Evolutionary conservation across 2,329 filamentous ascomycete genomes (phyloP).

Genomic region (Ophiocordyceps robertsii): DNA sequence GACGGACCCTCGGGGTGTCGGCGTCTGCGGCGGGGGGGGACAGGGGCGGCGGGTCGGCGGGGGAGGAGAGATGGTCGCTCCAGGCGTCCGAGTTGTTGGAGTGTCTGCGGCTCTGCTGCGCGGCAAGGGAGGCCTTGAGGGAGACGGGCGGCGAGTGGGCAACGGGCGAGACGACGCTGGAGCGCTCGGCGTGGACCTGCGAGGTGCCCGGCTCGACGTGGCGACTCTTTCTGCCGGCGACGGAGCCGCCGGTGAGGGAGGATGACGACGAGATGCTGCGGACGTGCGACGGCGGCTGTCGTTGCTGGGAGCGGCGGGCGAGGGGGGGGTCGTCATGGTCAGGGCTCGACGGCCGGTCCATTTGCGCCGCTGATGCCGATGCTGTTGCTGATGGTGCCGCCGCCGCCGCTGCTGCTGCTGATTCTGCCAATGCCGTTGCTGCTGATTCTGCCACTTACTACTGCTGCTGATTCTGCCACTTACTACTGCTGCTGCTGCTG

Average conservation of each 20-base stretch:
- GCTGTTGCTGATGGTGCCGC: too few relatives aligned
- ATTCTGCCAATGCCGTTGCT: too few relatives aligned
- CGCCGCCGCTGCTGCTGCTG: not conserved
- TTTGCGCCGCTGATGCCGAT: not conserved
- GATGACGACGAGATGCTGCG: constrained; percentile 34
- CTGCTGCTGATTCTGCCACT: too few relatives aligned
- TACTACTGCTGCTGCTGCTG: not conserved
- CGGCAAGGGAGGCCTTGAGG: constrained; percentile 24
- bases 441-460: too few relatives aligned
- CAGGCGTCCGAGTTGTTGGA: constrained; percentile 24
- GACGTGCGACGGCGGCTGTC: constrained; percentile 12
- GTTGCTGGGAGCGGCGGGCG: constrained; percentile 1
- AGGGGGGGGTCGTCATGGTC: not conserved
- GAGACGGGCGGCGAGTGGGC: constrained; percentile 35
- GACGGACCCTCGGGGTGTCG: constrained; percentile 31
- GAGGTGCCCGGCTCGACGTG: constrained; percentile 47
- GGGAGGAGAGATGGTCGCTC: constrained; percentile 20
- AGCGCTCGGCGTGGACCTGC: constrained; percentile 41
- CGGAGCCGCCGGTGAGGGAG: constrained; percentile 16
- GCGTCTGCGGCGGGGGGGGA: constrained; percentile 33
- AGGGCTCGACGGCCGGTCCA: not conserved
- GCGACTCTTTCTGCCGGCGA: constrained; percentile 37
- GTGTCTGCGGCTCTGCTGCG: constrained; percentile 21
- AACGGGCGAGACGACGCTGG: constrained; percentile 50
- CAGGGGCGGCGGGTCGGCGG: constrained; percentile 22